Conservation (phyloP, 176 grass and related monocot genomes). For the Panicum miliaceum region DNA sequence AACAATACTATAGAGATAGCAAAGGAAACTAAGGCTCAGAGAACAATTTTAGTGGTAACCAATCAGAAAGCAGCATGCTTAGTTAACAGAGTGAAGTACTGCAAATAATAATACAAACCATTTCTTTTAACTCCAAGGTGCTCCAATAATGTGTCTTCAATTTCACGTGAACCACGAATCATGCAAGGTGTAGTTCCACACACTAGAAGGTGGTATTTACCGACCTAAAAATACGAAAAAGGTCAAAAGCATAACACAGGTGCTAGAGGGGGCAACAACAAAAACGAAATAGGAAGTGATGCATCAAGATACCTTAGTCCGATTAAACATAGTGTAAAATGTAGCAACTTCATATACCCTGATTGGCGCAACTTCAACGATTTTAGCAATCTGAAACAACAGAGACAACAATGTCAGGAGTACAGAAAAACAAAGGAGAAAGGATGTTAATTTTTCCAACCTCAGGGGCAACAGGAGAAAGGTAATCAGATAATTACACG, state of each 20-base stretch:
- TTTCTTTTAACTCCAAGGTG: slow-evolving; percentile 98
- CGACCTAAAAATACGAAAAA: slow-evolving; percentile 59
- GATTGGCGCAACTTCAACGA: slow-evolving; percentile 84
- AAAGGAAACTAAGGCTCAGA: not conserved
- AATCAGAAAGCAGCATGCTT: slow-evolving; percentile 6
- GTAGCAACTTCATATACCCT: slow-evolving; percentile 99
- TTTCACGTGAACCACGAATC: slow-evolving; percentile 92
- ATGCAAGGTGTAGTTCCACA: slow-evolving; percentile 99
- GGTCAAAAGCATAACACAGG: slow-evolving; percentile 8
- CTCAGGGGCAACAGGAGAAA: not conserved
- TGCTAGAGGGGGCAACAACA: slow-evolving; percentile 6
- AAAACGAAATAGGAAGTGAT: slow-evolving; percentile 8
- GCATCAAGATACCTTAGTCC: slow-evolving; percentile 67
- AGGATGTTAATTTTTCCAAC: not conserved
- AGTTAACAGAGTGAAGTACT: slow-evolving; percentile 4
- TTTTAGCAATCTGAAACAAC: slow-evolving; percentile 79
- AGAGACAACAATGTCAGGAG: slow-evolving; percentile 14
- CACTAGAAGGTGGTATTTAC: slow-evolving; percentile 95
- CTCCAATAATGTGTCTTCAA: slow-evolving; percentile 84
- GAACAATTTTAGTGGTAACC: slow-evolving; percentile 22
- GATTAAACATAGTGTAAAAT: slow-evolving; percentile 99
- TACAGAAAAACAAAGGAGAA: not conserved
- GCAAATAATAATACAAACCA: slow-evolving; percentile 53
- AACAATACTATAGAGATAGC: not conserved
- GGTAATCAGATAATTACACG: not conserved